These are phyloP conservation scores for Diaporthe batatas DNA, from an alignment of 2,329 filamentous ascomycete genomes.

Conservation along the genomic window DNA sequence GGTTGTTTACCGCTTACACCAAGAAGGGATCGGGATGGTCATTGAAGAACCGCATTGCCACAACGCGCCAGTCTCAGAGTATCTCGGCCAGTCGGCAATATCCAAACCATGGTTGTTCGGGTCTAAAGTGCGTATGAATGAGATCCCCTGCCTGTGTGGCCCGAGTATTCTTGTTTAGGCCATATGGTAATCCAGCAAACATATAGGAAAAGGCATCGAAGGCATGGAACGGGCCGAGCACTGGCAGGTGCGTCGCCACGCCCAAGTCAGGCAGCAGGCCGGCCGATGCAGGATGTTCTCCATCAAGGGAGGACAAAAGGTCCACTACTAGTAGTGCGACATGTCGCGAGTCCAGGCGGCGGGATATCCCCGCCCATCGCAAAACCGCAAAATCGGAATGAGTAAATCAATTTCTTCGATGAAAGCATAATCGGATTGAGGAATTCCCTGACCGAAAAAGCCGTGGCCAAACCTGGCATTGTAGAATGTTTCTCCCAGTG, in stretches of 20 bases:
- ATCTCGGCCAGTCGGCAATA: slow-evolving; percentile 2
- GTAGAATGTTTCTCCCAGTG: too few species aligned
- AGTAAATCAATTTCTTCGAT: too few species aligned
- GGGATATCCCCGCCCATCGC: too few species aligned
- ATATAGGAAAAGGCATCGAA: slow-evolving; percentile 11
- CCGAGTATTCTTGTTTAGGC: neutral
- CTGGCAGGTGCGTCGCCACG: neutral
- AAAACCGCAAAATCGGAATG: too few species aligned
- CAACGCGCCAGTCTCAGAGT: slow-evolving; percentile 5
- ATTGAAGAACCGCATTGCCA: neutral
- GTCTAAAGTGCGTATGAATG: neutral
- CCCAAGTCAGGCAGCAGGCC: slow-evolving; percentile 13
- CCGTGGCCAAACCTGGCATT: too few species aligned
- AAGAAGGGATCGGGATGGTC: slow-evolving; percentile 2
- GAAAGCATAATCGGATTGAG: too few species aligned
- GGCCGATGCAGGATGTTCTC: too few species aligned
- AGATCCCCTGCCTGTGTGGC: neutral
- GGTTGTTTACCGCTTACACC: neutral
- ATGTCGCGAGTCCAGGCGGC: too few species aligned
- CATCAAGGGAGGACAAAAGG: too few species aligned
- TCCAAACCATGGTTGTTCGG: slow-evolving; percentile 13
- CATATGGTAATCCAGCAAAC: neutral
- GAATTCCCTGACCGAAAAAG: too few species aligned
- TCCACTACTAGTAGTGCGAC: too few species aligned
- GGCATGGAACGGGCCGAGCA: slow-evolving; percentile 8